These are phyloP conservation scores for Escovopsis sp. DNA, from an alignment of 2,329 filamentous ascomycete species.

Conservation along the genomic window DNA sequence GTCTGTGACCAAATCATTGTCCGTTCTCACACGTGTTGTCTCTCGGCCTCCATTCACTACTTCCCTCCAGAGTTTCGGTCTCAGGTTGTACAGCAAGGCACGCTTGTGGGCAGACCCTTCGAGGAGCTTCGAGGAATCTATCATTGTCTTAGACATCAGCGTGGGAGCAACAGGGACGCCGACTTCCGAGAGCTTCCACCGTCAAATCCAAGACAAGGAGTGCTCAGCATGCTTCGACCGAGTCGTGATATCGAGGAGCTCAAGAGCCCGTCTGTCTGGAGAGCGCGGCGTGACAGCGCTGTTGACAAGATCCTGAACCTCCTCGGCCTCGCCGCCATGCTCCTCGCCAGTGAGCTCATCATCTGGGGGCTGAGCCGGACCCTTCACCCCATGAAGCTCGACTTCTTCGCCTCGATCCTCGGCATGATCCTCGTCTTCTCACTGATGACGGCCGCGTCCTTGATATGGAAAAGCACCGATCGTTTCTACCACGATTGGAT, in stretches of 20 bases:
- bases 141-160: conserved; percentile 14
- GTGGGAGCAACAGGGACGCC: conserved; percentile 1
- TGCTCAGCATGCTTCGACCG: conserved; percentile 1
- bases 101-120: too few relatives aligned
- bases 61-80: neutral
- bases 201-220: neutral
- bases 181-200: neutral
- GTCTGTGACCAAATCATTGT: neutral
- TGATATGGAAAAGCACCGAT: conserved; percentile 10
- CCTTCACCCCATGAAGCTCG: conserved; percentile 18
- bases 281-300: conserved; percentile 4
- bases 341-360: conserved; percentile 27
- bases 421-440: conserved; percentile 30
- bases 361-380: conserved; percentile 28
- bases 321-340: conserved; percentile 21
- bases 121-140: neutral
- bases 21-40: neutral
- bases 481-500: conserved; percentile 17
- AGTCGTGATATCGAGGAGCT: too few relatives aligned
- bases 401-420: conserved; percentile 33
- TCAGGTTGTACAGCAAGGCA: conserved; percentile 2
- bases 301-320: conserved; percentile 10
- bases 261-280: conserved; percentile 5
- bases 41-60: conserved; percentile 2
- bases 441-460: conserved; percentile 16